Conservation (phyloP, 805 yeast genomes). For the Lachancea kluyveri region DNA sequence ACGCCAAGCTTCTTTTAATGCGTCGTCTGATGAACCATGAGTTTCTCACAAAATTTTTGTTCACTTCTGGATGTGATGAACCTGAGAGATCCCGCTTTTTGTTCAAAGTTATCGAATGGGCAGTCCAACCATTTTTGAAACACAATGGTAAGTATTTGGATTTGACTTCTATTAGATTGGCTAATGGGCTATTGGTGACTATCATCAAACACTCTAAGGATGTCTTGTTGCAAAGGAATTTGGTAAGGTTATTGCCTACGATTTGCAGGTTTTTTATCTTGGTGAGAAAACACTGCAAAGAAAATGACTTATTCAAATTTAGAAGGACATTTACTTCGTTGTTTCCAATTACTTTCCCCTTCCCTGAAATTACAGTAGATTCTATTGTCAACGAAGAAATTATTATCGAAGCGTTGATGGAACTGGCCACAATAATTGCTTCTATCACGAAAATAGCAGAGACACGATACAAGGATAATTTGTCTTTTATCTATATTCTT, state of each 20-base stretch:
- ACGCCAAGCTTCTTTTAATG: slow-evolving; percentile 54
- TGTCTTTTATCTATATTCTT: slow-evolving; percentile 40
- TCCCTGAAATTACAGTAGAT: slow-evolving; percentile 59
- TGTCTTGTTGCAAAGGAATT: slow-evolving; percentile 38
- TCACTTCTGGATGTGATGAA: slow-evolving; percentile 22
- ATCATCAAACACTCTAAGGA: slow-evolving; percentile 38
- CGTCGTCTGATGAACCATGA: slow-evolving; percentile 45
- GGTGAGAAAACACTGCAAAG: slow-evolving; percentile 44
- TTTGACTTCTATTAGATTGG: slow-evolving; percentile 47
- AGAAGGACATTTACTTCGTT: slow-evolving; percentile 60
- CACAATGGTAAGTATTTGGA: slow-evolving; percentile 44
- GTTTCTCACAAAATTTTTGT: slow-evolving; percentile 16
- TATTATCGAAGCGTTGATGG: slow-evolving; percentile 67
- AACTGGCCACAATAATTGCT: slow-evolving; percentile 56
- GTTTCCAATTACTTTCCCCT: slow-evolving; percentile 67
- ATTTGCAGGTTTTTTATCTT: slow-evolving; percentile 45
- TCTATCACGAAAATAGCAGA: slow-evolving; percentile 47
- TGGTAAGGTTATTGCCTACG: slow-evolving; percentile 49
- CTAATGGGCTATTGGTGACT: slow-evolving; percentile 51
- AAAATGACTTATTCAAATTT: slow-evolving; percentile 39
- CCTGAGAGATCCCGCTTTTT: slow-evolving; percentile 31
- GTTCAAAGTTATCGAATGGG: slow-evolving; percentile 45
- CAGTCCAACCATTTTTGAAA: slow-evolving; percentile 49
- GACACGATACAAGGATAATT: slow-evolving; percentile 33
- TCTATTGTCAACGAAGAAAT: slow-evolving; percentile 64